Evolutionary conservation across 331 rosid genomes (phyloP).

Genomic region (Malus hybrid): DNA sequence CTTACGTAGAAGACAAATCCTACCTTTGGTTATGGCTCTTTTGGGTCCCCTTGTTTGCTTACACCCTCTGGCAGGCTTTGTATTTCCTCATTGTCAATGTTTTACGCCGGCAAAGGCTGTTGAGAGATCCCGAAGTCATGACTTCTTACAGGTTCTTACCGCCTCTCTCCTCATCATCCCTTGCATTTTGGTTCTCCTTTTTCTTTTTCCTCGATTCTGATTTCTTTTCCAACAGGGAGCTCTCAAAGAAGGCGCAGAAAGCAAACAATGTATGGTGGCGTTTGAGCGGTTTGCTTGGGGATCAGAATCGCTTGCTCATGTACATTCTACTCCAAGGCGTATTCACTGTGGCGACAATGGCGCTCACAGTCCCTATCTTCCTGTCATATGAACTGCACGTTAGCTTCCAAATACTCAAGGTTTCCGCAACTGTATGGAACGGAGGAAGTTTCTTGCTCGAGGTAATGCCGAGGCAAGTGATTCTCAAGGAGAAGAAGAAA

Average conservation of each 20-base stretch:
- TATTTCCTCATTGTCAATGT: constrained; percentile 86
- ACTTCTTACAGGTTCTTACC: constrained; percentile 73
- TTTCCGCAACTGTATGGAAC: constrained; percentile 82
- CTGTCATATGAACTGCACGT: constrained; percentile 66
- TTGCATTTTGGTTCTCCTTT: not conserved
- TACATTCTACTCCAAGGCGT: constrained; percentile 64
- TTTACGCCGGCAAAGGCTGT: constrained; percentile 72
- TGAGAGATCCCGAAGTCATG: constrained; percentile 97
- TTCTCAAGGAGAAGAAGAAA: constrained; percentile 79
- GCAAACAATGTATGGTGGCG: constrained; percentile 94
- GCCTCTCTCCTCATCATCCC: not conserved
- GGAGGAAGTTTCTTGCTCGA: constrained; percentile 91
- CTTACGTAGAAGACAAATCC: constrained; percentile 62
- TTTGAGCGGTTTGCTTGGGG: constrained; percentile 81
- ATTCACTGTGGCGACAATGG: constrained; percentile 87
- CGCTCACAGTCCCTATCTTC: constrained; percentile 84
- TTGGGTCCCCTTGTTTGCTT: constrained; percentile 71
- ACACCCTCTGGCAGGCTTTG: constrained; percentile 78
- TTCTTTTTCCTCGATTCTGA: not conserved
- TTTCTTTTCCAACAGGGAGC: constrained; percentile 46
- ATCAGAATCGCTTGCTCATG: constrained; percentile 80
- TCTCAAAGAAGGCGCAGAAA: constrained; percentile 83
- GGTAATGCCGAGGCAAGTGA: constrained; percentile 91
- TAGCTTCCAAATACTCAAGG: constrained; percentile 75
- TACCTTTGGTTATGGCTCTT: constrained; percentile 81